Conservation (phyloP, 2,329 filamentous ascomycete species). For the Botrytis deweyae region DNA sequence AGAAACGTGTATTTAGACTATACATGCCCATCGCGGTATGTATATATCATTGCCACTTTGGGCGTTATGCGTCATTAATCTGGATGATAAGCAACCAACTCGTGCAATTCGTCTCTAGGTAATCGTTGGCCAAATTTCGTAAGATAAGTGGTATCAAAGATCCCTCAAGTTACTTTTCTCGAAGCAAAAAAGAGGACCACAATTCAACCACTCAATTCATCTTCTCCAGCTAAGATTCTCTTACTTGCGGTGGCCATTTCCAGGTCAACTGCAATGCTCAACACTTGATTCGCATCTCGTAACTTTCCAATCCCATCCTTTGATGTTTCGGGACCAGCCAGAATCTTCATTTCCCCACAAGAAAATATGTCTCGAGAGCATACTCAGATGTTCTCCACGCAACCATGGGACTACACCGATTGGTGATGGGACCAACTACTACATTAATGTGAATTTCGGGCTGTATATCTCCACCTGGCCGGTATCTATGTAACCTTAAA, state of each 20-base stretch:
- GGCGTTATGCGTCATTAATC: not conserved
- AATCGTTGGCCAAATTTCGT: not conserved
- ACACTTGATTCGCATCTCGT: not conserved
- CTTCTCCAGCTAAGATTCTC: not conserved
- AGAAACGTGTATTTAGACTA: not conserved
- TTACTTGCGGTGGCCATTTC: not conserved
- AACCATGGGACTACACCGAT: too few relatives aligned
- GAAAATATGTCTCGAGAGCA: too few relatives aligned
- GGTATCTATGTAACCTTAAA: too few relatives aligned
- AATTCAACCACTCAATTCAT: not conserved
- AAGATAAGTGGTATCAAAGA: not conserved
- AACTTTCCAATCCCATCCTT: not conserved
- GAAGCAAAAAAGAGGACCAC: not conserved
- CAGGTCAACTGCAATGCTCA: not conserved
- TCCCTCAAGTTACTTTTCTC: not conserved
- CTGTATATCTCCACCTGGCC: too few relatives aligned
- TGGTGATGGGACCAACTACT: too few relatives aligned
- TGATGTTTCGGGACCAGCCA: not conserved
- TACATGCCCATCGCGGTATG: not conserved
- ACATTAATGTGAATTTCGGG: too few relatives aligned
- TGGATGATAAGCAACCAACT: not conserved
- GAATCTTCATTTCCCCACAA: not conserved
- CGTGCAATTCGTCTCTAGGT: not conserved
- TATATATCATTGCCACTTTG: too few relatives aligned
- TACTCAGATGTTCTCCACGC: too few relatives aligned